These are phyloP conservation scores for Telopea speciosissima DNA, from an alignment of 177 flowering plant species.

Conservation along the genomic window DNA sequence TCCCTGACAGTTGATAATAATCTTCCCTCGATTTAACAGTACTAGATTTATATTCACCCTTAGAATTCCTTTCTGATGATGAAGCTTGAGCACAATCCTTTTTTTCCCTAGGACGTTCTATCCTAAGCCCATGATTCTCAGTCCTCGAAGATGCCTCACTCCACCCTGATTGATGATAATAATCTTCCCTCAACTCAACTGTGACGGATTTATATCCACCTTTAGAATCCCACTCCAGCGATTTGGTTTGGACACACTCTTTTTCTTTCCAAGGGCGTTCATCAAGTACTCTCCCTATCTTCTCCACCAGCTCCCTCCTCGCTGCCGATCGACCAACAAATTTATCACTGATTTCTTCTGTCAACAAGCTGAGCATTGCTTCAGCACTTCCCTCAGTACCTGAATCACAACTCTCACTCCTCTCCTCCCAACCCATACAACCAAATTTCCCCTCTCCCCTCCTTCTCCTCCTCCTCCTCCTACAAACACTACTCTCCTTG, in stretches of 20 bases:
- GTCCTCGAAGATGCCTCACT: conserved; percentile 21
- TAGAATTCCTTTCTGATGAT: conserved; percentile 20
- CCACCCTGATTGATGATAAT: conserved; percentile 11
- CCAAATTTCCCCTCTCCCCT: conserved; percentile 16
- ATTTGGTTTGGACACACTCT: conserved; percentile 23
- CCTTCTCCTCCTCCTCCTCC: conserved; percentile 17
- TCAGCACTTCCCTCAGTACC: conserved; percentile 40
- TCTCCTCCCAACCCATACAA: conserved; percentile 30
- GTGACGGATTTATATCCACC: too few relatives aligned
- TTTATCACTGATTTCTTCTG: conserved; percentile 41
- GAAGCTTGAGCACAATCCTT: too few relatives aligned
- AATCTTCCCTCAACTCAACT: too few relatives aligned
- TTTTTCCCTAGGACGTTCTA: conserved; percentile 31
- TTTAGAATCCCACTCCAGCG: too few relatives aligned
- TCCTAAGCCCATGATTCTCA: conserved; percentile 34
- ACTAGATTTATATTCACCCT: conserved; percentile 14
- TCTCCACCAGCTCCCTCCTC: conserved; percentile 24
- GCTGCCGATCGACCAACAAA: conserved; percentile 7
- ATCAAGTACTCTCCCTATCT: conserved; percentile 20
- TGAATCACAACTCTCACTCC: conserved; percentile 16
- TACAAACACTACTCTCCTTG: conserved; percentile 22
- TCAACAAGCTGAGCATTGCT: conserved; percentile 61
- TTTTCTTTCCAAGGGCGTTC: conserved; percentile 19
- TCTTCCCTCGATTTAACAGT: conserved; percentile 12
- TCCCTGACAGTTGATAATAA: conserved; percentile 8